Base-by-base conservation (phyloP, 164 flowering plant species). In the Cinnamomum chago region DNA sequence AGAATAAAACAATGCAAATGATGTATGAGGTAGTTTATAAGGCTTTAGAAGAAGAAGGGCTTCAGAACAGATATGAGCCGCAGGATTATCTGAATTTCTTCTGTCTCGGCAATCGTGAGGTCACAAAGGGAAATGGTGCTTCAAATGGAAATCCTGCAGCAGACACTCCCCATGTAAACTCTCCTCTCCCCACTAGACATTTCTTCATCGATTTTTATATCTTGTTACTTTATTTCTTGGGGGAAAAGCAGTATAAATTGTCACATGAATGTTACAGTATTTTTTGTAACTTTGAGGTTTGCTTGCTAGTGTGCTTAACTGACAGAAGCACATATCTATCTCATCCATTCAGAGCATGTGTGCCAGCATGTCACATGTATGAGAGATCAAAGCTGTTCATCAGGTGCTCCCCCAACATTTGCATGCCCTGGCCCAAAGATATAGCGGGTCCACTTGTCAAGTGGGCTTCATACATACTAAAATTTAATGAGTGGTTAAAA, bases 1-100 rank as follows among this genome's bases (percentile, higher is more conserved):
- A 95, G 99, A 77, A 92, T 73, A 92, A 93, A 76, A 95, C 99
- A 35, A 95, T 95, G 98, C 98, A 95, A 89, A 95, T 95, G 98
- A 95, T 95, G 99, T 95, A 95, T 64, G 97, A 93, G 80, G 91
- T 91, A 0, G 84, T 95, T 50, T 89, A 90, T 79, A 90, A 90
- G 81, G 98, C 99, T 73, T 79, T 95, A 60, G 91, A 86, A 70
- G 97, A 95, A 82, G 95, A 81, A 69, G 97, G 98, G 28, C 96
- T 93, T 72, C 96, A 95, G 84, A 86, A 80, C 33, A 85, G 89
- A 74, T 92, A 78, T 68, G 73, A 78, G 10, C 98, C 97, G 3
- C 91, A 90, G 79, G 98, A 95, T 79, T 95, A 83, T 75, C 81
- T 95, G 81, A 92, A 92, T 81, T 95, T 93, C 85, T 95, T 88